Evolutionary conservation across 257 asterid species (phyloP).

Genomic region (Scutellaria galericulata): DNA sequence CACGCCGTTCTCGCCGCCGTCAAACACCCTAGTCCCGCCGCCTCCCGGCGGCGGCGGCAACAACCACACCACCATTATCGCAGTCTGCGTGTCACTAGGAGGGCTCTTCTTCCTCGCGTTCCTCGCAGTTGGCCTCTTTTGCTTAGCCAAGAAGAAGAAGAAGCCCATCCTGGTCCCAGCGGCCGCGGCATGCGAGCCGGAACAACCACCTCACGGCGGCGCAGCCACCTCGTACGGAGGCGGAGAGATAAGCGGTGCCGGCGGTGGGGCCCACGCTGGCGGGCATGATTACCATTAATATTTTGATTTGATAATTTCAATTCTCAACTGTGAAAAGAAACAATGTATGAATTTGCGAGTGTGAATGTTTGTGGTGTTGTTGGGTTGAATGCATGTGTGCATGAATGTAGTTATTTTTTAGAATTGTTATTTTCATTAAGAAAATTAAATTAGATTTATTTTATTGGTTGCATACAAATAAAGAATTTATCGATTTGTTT

Average conservation of each 20-base stretch:
- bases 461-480: constrained; percentile 29
- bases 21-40: constrained; percentile 38
- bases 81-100: constrained; percentile 65
- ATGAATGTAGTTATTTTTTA: background rate
- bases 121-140: constrained; percentile 65
- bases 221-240: constrained; percentile 18
- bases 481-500: constrained; percentile 18
- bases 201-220: constrained; percentile 32
- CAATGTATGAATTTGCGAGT: background rate
- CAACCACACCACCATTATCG: constrained; percentile 63
- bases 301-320: background rate
- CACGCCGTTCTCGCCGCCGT: constrained; percentile 45
- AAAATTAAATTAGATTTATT: constrained; percentile 2
- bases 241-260: constrained; percentile 33
- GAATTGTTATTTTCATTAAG: background rate
- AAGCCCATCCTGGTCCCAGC: constrained; percentile 58
- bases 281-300: constrained; percentile 20
- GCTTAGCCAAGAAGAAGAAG: constrained; percentile 74
- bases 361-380: constrained; percentile 12
- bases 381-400: background rate
- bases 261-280: constrained; percentile 31
- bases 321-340: background rate
- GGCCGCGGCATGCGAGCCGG: constrained; percentile 12
- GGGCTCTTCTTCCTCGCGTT: constrained; percentile 71
- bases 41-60: constrained; percentile 46